phyloP scores from a whole-genome alignment of 1,284 basidiomycete species.

The Moesziomyces antarcticus region DNA sequence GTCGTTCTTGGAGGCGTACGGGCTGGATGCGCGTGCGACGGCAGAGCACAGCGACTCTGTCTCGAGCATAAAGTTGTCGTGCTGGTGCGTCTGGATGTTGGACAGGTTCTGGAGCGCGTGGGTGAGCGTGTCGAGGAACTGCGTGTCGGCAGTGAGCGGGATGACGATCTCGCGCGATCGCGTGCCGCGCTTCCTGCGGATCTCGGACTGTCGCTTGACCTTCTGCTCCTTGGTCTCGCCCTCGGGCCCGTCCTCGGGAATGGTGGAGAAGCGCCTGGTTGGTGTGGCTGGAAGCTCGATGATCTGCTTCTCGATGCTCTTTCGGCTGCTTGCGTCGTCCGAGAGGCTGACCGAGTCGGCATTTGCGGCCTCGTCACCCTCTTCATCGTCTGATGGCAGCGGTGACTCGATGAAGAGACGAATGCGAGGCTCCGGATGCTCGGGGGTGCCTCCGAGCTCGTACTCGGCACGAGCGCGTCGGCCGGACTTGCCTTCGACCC shows the following conservation, averaged over 20 bases:
- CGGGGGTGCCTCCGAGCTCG: conserved; percentile 67
- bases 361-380: conserved; percentile 11
- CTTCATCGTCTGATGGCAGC: conserved; percentile 54
- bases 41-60: conserved; percentile 75
- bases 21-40: conserved; percentile 68
- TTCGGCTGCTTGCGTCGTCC: conserved; percentile 36
- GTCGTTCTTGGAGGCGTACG: conserved; percentile 72
- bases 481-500: conserved; percentile 62
- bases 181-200: conserved; percentile 32
- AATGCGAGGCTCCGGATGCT: conserved; percentile 67
- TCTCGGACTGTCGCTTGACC: conserved; percentile 37
- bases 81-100: conserved; percentile 75
- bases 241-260: conserved; percentile 46
- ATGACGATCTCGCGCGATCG: conserved; percentile 73
- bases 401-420: conserved; percentile 65
- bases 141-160: conserved; percentile 81
- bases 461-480: conserved; percentile 68
- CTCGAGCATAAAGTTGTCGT: conserved; percentile 75
- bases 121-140: conserved; percentile 82
- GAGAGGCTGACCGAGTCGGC: conserved; percentile 18
- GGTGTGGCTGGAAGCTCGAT: conserved; percentile 36
- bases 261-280: conserved; percentile 30
- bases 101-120: conserved; percentile 79
- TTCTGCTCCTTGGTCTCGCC: conserved; percentile 48
- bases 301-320: conserved; percentile 47